These are phyloP conservation scores for Gynochthodes officinalis DNA, from an alignment of 257 asterid genomes.

Conservation along the genomic window DNA sequence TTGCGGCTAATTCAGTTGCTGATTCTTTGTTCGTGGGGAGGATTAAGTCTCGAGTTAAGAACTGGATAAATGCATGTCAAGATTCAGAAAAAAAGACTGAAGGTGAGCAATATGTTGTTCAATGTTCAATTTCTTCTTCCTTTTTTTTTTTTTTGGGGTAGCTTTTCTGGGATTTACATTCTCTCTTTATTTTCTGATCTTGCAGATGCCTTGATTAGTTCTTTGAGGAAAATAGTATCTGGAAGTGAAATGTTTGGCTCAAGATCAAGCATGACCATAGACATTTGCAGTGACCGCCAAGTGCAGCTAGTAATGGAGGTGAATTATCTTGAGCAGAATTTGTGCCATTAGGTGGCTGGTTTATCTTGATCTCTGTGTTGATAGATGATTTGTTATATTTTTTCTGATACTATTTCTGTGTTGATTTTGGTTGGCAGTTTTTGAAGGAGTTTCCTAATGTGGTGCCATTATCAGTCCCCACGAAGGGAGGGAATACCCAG, in stretches of 20 bases:
- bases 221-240: constrained; percentile 59
- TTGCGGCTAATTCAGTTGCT: constrained; percentile 54
- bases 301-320: constrained; percentile 70
- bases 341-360: background rate
- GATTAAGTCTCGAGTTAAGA: constrained; percentile 64
- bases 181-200: constrained; percentile 7
- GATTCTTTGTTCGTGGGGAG: constrained; percentile 73
- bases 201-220: constrained; percentile 63
- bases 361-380: background rate
- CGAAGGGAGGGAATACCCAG: constrained; percentile 54
- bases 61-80: constrained; percentile 61
- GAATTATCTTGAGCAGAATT: constrained; percentile 18
- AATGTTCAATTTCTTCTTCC: background rate
- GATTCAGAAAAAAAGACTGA: constrained; percentile 44
- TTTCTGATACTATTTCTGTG: constrained; percentile 20
- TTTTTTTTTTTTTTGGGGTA: background rate
- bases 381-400: constrained; percentile 8
- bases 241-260: constrained; percentile 69
- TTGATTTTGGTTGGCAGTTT: constrained; percentile 44
- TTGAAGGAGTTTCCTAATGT: constrained; percentile 53
- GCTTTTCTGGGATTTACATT: background rate
- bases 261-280: constrained; percentile 76
- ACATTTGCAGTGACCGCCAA: constrained; percentile 81
- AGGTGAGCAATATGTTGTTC: constrained; percentile 44
- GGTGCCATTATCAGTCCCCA: constrained; percentile 54